Evolutionary conservation across 2,329 filamentous ascomycete species (phyloP), one percentile per base, ranked within the genome.

Genomic region (Claviceps sp.): DNA sequence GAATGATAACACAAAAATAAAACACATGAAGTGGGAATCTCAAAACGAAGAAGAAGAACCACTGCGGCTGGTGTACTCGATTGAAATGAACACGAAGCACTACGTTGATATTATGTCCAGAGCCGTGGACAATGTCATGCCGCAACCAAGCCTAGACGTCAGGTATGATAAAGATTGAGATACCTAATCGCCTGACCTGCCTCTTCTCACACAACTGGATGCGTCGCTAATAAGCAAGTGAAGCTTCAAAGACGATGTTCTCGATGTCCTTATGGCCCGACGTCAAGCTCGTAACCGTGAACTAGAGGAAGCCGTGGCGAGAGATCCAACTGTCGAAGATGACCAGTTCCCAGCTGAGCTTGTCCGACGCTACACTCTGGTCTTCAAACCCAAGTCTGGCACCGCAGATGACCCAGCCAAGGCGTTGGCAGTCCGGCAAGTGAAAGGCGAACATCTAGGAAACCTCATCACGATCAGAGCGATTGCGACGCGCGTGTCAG

Each of bases 191-290:
- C 20, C 23, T 23, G 11, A 43, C 42, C 42, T 43, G 39, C 39
- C 17, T 13, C 17, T 11, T 42, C 42, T 26, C 42, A 16, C 23
- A 42, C 8, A 13, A 17, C n/a, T 11, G 4, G n/a, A 5, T 20
- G 13, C 22, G 5, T 39, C 46, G 39, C 44, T 23, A 43, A 39
- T 11, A n/a, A 22, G 36, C n/a, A 23, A 53, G 16, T 58, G 4
- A 45, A 88, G 85, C 59, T 97, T 95, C 77, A 97, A 97, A 68
- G 90, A 96, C 63, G 93, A 98, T 68, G 90, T 97, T 9, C 77
- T 98, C 44, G 93, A 98, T 68, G 88, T 98, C 34, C 85, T 98
- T 62, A 94, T 96, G 85, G 87, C 88, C 42, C 88, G 95, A 64
- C 84, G 93, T 60, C 83, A 87, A 60, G 85, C 83, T 61, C 82